These are phyloP conservation scores for Paramecium pentaurelia DNA, from an alignment of 73 alveolate species.

Conservation along the genomic window DNA sequence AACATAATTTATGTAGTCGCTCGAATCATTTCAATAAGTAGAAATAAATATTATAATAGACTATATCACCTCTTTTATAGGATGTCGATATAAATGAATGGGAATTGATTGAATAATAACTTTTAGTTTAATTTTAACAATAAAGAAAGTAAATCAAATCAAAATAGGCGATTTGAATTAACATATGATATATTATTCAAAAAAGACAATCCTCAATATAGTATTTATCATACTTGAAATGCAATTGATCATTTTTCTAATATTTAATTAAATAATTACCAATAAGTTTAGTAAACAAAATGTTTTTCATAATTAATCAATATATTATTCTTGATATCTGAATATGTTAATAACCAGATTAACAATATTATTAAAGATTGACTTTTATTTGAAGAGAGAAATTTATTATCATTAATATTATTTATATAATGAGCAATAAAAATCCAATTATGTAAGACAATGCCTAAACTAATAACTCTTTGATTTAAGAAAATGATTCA, in stretches of 20 bases:
- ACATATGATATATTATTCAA: neutral
- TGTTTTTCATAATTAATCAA: neutral
- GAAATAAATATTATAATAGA: neutral
- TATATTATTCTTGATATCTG: neutral
- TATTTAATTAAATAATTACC: neutral
- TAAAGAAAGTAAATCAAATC: neutral
- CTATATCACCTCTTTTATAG: neutral
- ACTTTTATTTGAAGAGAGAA: neutral
- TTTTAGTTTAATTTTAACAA: neutral
- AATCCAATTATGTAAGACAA: conserved; percentile 1
- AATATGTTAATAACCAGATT: neutral
- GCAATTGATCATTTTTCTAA: neutral
- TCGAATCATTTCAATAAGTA: neutral
- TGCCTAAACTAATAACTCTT: neutral
- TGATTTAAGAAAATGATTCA: neutral
- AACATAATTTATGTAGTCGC: neutral
- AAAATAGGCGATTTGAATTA: neutral
- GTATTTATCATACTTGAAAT: neutral
- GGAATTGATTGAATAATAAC: conserved; percentile 12
- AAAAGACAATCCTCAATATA: neutral
- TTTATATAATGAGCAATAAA: neutral
- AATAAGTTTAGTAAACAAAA: neutral
- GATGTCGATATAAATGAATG: conserved; percentile 10
- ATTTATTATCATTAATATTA: neutral
- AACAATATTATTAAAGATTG: neutral